phyloP scores from a whole-genome alignment of 2,329 filamentous ascomycete genomes.

The Botrytis fragariae region DNA sequence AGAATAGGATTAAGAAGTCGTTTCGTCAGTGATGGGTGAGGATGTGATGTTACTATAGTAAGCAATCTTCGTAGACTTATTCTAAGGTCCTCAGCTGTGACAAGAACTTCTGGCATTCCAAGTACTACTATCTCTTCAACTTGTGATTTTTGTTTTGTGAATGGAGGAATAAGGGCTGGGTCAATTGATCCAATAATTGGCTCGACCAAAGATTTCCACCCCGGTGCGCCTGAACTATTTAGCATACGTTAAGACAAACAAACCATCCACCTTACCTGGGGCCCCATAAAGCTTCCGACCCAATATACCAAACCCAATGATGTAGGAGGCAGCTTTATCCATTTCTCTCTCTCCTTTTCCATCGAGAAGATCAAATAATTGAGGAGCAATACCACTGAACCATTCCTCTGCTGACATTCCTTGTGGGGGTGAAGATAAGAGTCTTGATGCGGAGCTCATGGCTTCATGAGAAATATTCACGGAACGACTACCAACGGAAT shows the following conservation, averaged over 20 bases:
- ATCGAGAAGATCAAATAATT: slow-evolving; percentile 61
- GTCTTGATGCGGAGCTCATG: slow-evolving; percentile 58
- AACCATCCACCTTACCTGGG: slow-evolving; percentile 47
- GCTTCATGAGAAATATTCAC: slow-evolving; percentile 68
- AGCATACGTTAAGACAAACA: slow-evolving; percentile 20
- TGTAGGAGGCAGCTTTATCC: slow-evolving; percentile 56
- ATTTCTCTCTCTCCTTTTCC: slow-evolving; percentile 57
- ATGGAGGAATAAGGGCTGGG: slow-evolving; percentile 34
- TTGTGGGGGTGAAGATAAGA: slow-evolving; percentile 59
- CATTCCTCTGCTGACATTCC: slow-evolving; percentile 54
- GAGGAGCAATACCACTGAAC: slow-evolving; percentile 59
- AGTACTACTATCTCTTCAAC: slow-evolving; percentile 24
- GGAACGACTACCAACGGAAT: slow-evolving; percentile 44
- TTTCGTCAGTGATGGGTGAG: slow-evolving; percentile 63
- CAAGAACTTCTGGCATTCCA: slow-evolving; percentile 33
- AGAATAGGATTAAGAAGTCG: slow-evolving; percentile 59
- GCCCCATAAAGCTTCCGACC: slow-evolving; percentile 62
- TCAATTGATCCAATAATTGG: slow-evolving; percentile 56
- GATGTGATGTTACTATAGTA: slow-evolving; percentile 59
- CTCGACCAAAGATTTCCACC: slow-evolving; percentile 61
- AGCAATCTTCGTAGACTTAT: slow-evolving; percentile 54
- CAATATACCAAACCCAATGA: slow-evolving; percentile 65
- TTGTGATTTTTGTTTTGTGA: not conserved
- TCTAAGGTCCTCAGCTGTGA: slow-evolving; percentile 48
- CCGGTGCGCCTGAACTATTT: slow-evolving; percentile 47